Evolutionary conservation across 768 basidiomycete genomes (phyloP).

Genomic region (Russula ochroleuca): DNA sequence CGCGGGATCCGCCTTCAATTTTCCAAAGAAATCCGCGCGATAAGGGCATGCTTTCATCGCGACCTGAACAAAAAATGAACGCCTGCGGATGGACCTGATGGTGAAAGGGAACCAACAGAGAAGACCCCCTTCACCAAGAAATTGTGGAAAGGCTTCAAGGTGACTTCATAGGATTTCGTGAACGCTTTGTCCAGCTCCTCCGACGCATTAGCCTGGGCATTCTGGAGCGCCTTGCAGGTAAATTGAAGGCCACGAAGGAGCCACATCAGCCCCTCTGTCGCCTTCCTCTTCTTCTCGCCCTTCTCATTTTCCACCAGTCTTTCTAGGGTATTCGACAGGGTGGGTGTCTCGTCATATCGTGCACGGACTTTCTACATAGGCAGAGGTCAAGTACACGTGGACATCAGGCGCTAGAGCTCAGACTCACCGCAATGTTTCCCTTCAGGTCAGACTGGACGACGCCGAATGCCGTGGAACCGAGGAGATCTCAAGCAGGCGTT

Average conservation of each 20-base stretch:
- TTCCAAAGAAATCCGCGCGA: slow-evolving; percentile 53
- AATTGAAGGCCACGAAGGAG: slow-evolving; percentile 87
- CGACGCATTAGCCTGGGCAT: slow-evolving; percentile 58
- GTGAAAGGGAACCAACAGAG: slow-evolving; percentile 40
- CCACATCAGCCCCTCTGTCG: slow-evolving; percentile 94
- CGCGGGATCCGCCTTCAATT: slow-evolving; percentile 43
- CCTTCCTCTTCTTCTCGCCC: slow-evolving; percentile 77
- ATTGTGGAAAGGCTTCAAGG: slow-evolving; percentile 82
- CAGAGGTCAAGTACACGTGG: slow-evolving; percentile 11
- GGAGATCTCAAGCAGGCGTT: slow-evolving; percentile 53
- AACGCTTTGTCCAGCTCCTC: slow-evolving; percentile 71
- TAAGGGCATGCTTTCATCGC: slow-evolving; percentile 69
- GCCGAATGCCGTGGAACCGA: slow-evolving; percentile 79
- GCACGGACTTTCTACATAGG: slow-evolving; percentile 77
- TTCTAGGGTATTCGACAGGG: slow-evolving; percentile 73
- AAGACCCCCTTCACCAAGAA: slow-evolving; percentile 60
- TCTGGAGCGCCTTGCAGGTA: slow-evolving; percentile 76
- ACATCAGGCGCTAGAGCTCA: not conserved
- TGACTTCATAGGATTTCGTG: slow-evolving; percentile 71
- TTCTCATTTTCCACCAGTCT: slow-evolving; percentile 79
- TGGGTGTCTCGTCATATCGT: slow-evolving; percentile 65
- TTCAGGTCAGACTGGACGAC: slow-evolving; percentile 83
- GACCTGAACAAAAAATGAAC: slow-evolving; percentile 37
- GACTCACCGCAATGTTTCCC: slow-evolving; percentile 82
- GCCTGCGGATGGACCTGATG: not conserved